Percentiles rank a stretch among this genome's conserved stretches.
These are phyloP conservation scores for sunflower (Helianthus annuus) DNA, from an alignment of 129 eudicot species.

Conservation along the genomic window HanXRQr2.0-SUNRISE NC_035435.2:106789708-106790207, in stretches of 20 bases:
- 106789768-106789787: background rate
- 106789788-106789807: background rate
- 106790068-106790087: background rate
- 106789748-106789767: background rate
- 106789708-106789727: background rate
- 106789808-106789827: background rate
- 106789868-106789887: background rate
- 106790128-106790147: background rate
- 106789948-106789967: background rate
- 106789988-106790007: background rate
- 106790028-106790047: background rate
- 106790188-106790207: background rate
- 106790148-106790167: background rate
- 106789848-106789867: background rate
- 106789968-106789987: background rate
- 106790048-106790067: background rate
- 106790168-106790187: background rate
- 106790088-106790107: background rate
- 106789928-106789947: background rate
- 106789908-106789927: background rate
- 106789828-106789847: background rate
- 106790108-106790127: background rate
- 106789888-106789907: background rate
- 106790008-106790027: background rate
- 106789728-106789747: background rate